Conservation (phyloP, 192 early-diverging fungal genomes). For the Mortierella hygrophila region DNA sequence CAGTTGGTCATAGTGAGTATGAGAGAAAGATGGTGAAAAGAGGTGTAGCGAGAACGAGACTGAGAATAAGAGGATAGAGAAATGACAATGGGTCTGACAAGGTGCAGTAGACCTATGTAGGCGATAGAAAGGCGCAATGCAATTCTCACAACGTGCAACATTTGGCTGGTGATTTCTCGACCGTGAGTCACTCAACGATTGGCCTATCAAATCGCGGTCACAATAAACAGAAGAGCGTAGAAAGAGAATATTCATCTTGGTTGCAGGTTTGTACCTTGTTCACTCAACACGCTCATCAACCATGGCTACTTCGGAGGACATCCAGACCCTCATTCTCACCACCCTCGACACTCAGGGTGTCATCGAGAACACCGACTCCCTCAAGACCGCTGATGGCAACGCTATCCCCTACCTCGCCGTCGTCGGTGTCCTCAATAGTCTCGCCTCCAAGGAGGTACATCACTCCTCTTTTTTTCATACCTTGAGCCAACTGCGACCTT, state of each 20-base stretch:
- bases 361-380: constrained; percentile 78
- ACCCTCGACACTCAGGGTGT: constrained; percentile 76
- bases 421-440: constrained; percentile 87
- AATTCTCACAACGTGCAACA: not conserved
- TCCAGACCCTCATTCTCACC: constrained; percentile 70
- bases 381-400: constrained; percentile 67
- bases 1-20: not conserved
- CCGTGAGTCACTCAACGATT: constrained; percentile 3
- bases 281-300: constrained; percentile 10
- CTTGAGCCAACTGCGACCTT: not conserved
- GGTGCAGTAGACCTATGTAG: not conserved
- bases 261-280: not conserved
- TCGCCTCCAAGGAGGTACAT: constrained; percentile 87
- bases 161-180: not conserved
- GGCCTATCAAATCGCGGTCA: not conserved
- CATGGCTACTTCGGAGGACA: constrained; percentile 59
- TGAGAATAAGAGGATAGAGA: not conserved
- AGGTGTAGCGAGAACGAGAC: not conserved
- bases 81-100: not conserved
- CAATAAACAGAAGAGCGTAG: not conserved
- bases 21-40: not conserved
- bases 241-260: not conserved
- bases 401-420: constrained; percentile 76
- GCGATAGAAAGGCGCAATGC: not conserved
- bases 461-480: not conserved